These are phyloP conservation scores for barrel medic (Medicago truncatula) DNA, from an alignment of 306 rosid genomes.

Conservation along the genomic window MtrunA17r5.0-ANR NC_053043.1:43927501-43928000, in stretches of 20 bases:
- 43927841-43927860: slow-evolving; percentile 96
- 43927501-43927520: slow-evolving; percentile 73
- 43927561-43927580: slow-evolving; percentile 77
- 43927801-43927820: slow-evolving; percentile 61
- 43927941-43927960: slow-evolving; percentile 15
- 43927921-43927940: slow-evolving; percentile 62
- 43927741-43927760: slow-evolving; percentile 68
- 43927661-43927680: slow-evolving; percentile 2
- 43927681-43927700: background rate
- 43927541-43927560: slow-evolving; percentile 81
- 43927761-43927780: slow-evolving; percentile 80
- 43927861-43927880: slow-evolving; percentile 72
- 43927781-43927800: slow-evolving; percentile 60
- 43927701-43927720: background rate
- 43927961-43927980: background rate
- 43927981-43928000: background rate
- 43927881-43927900: slow-evolving; percentile 85
- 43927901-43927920: slow-evolving; percentile 74
- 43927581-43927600: slow-evolving; percentile 84
- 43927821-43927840: slow-evolving; percentile 88
- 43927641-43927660: too few species aligned
- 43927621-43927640: slow-evolving; percentile 69
- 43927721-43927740: slow-evolving; percentile 72
- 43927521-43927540: slow-evolving; percentile 60
- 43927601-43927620: slow-evolving; percentile 82